Conservation (phyloP, 345 rosid species). For the Kandelia obovata region DNA sequence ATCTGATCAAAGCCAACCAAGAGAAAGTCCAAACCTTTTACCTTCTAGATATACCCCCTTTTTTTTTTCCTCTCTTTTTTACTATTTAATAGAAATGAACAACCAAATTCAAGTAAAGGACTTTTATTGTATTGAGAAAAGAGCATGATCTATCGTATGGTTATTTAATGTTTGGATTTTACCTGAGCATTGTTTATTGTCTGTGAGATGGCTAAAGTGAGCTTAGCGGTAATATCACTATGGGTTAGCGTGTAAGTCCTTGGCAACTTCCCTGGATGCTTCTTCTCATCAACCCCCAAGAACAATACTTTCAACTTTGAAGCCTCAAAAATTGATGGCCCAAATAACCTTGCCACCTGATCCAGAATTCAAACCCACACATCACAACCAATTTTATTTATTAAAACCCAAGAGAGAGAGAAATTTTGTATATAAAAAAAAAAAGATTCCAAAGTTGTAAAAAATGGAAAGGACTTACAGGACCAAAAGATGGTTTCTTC, state of each 20-base stretch:
- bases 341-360: conserved; percentile 87
- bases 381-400: neutral
- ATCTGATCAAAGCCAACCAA: neutral
- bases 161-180: neutral
- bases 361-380: conserved; percentile 21
- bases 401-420: neutral
- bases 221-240: conserved; percentile 78
- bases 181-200: conserved; percentile 95
- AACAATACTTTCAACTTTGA: conserved; percentile 85
- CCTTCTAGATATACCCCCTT: neutral
- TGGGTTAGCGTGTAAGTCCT: conserved; percentile 95
- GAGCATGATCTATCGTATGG: neutral
- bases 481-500: conserved; percentile 40
- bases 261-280: conserved; percentile 84
- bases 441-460: neutral
- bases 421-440: neutral
- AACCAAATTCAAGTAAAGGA: neutral
- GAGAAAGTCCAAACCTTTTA: neutral
- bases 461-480: conserved; percentile 39
- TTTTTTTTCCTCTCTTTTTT: neutral
- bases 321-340: conserved; percentile 93
- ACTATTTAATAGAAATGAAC: neutral
- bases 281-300: conserved; percentile 83
- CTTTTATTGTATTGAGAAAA: neutral
- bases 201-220: conserved; percentile 83